phyloP scores from a whole-genome alignment of 2,329 filamentous ascomycete species.

The Cercospora sp. region DNA sequence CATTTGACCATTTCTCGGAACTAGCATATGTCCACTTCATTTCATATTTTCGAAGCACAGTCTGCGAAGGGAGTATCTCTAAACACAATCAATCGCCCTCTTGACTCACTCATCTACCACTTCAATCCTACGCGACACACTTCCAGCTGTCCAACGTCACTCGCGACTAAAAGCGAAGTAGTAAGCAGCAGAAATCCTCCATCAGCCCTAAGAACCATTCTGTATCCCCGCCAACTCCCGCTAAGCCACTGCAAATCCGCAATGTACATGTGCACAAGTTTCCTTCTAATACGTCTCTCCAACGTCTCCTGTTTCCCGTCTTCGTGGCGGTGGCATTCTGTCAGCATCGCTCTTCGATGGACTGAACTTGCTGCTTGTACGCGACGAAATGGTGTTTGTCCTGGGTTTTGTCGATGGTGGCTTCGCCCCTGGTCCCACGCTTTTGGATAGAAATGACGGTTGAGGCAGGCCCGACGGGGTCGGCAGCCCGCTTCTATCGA shows the following conservation, averaged over 20 bases:
- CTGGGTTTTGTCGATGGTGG: constrained; percentile 7
- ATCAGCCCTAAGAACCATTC: not conserved
- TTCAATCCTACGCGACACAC: not conserved
- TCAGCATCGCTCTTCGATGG: constrained; percentile 17
- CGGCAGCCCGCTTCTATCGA: constrained; percentile 27
- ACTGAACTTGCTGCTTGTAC: constrained; percentile 24
- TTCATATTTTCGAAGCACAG: constrained; percentile 3
- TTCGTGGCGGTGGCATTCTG: constrained; percentile 51
- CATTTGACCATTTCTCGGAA: not conserved
- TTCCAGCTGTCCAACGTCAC: constrained; percentile 1
- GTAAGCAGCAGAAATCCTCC: not conserved
- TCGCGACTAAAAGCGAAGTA: not conserved
- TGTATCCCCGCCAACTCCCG: constrained; percentile 6
- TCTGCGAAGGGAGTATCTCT: constrained; percentile 20
- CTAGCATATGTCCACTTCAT: not conserved
- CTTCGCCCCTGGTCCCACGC: constrained; percentile 16
- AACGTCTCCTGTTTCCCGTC: constrained; percentile 41
- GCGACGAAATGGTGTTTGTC: constrained; percentile 18
- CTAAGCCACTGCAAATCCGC: constrained; percentile 1
- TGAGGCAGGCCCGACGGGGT: constrained; percentile 20
- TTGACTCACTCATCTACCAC: not conserved
- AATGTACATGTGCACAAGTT: constrained; percentile 3
- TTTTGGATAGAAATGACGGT: constrained; percentile 21
- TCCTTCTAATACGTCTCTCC: constrained; percentile 39
- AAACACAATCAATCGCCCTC: not conserved